A percentile compares a stretch with the other conserved stretches of the same genome.
These are phyloP conservation scores for Aristolochia contorta DNA, from an alignment of 164 flowering plant genomes.

Conservation along the genomic window DNA sequence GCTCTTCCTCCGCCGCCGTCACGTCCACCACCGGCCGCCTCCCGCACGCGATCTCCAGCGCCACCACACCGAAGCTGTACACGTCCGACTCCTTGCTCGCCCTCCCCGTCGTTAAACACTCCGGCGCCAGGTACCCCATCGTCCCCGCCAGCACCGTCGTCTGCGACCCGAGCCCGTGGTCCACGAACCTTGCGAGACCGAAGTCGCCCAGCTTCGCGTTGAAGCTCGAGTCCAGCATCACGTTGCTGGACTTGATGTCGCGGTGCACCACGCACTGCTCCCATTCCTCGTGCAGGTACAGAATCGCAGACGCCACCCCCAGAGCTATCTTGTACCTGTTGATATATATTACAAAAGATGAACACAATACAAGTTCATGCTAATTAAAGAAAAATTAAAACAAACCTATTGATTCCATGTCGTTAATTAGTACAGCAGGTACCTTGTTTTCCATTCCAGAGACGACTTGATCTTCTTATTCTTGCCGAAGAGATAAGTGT, in stretches of 20 bases:
- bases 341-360: no score
- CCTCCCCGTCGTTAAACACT: conserved; percentile 38
- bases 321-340: conserved; percentile 34
- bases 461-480: background rate
- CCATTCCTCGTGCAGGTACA: conserved; percentile 53
- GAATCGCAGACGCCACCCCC: conserved; percentile 37
- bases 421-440: no score
- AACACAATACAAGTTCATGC: no score
- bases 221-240: conserved; percentile 42
- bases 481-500: conserved; percentile 33
- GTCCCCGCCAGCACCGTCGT: conserved; percentile 51
- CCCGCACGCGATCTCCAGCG: conserved; percentile 42
- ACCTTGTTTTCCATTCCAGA: conserved; percentile 29
- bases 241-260: conserved; percentile 47
- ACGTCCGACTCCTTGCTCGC: conserved; percentile 49
- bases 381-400: no score
- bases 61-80: conserved; percentile 49
- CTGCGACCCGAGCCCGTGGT: conserved; percentile 35
- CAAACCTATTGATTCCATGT: no score
- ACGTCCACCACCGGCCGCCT: conserved; percentile 27
- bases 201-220: conserved; percentile 50
- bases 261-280: conserved; percentile 51
- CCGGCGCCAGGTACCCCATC: conserved; percentile 54
- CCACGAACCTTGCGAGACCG: conserved; percentile 41
- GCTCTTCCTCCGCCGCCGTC: conserved; percentile 14